Percentiles rank a stretch among this genome's conserved stretches.
Conservation (phyloP, 2,329 filamentous ascomycete genomes). For the Chrysosporium keratinophilum region DNA sequence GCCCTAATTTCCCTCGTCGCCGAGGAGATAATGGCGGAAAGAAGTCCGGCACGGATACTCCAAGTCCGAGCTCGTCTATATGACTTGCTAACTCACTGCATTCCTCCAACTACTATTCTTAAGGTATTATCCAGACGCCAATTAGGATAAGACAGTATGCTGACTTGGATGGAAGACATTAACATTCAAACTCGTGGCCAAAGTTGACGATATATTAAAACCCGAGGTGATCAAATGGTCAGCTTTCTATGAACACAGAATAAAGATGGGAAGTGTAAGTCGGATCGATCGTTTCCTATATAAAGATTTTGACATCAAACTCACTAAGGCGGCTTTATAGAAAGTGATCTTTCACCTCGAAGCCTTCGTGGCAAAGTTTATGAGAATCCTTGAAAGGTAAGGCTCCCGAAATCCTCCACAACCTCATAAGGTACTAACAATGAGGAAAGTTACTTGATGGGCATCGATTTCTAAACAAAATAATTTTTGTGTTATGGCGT, state of each 20-base stretch:
- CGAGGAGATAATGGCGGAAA: slow-evolving; percentile 86
- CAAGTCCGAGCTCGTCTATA: slow-evolving; percentile 90
- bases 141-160: background rate
- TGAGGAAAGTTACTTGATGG: slow-evolving; percentile 17
- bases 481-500: background rate
- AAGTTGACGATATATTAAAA: slow-evolving; percentile 82
- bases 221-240: slow-evolving; percentile 91
- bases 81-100: slow-evolving; percentile 92
- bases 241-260: slow-evolving; percentile 92
- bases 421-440: background rate
- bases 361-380: slow-evolving; percentile 97
- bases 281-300: background rate
- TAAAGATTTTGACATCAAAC: background rate
- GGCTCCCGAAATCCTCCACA: slow-evolving; percentile 19
- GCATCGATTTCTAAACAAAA: slow-evolving; percentile 15
- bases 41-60: slow-evolving; percentile 78
- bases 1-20: slow-evolving; percentile 79
- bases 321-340: slow-evolving; percentile 20
- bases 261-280: slow-evolving; percentile 64
- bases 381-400: slow-evolving; percentile 89
- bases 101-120: slow-evolving; percentile 84
- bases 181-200: slow-evolving; percentile 80
- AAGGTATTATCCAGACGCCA: slow-evolving; percentile 43
- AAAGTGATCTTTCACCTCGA: slow-evolving; percentile 98
- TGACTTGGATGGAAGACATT: slow-evolving; percentile 48